A percentile compares a stretch with the other conserved stretches of the same genome.
phyloP scores from a whole-genome alignment of 371 early-diverging fungal species.

The Ordospora pajunii region DNA sequence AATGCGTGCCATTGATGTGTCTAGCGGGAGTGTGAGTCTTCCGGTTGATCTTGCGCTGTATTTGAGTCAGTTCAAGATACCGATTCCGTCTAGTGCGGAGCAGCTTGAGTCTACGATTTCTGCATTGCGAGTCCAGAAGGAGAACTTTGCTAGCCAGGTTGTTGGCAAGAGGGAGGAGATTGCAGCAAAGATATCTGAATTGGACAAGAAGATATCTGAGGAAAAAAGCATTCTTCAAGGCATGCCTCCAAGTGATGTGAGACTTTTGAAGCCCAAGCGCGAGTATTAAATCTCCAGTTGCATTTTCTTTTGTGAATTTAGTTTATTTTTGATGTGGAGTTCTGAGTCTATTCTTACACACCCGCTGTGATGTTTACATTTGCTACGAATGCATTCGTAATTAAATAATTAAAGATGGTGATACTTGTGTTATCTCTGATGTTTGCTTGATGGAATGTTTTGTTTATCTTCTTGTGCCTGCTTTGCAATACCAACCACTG shows the following conservation, averaged over 20 bases:
- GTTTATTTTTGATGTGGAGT: not conserved
- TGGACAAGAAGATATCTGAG: conserved; percentile 19
- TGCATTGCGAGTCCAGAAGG: conserved; percentile 13
- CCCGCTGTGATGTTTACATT: no score
- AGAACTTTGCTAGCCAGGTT: conserved; percentile 8
- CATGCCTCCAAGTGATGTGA: conserved; percentile 31
- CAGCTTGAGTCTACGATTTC: conserved; percentile 11
- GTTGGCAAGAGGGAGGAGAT: not conserved
- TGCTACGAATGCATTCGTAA: no score
- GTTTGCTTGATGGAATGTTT: no score
- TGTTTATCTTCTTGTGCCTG: no score
- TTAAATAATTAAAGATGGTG: no score
- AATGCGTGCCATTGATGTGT: not conserved
- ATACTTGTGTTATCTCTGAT: no score
- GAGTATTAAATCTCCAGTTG: conserved; percentile 2
- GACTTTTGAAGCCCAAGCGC: conserved; percentile 2
- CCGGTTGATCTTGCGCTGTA: conserved; percentile 23
- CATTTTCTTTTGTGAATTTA: not conserved
- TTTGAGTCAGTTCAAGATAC: conserved; percentile 22
- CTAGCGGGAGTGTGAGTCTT: conserved; percentile 12
- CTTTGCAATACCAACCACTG: no score
- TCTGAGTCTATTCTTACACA: no score
- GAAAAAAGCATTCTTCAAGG: conserved; percentile 8
- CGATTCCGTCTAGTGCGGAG: conserved; percentile 3
- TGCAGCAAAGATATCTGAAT: conserved; percentile 12